Base-by-base conservation (phyloP, 2,329 filamentous ascomycete species). In the Pseudovirgaria hyperparasitica region DNA sequence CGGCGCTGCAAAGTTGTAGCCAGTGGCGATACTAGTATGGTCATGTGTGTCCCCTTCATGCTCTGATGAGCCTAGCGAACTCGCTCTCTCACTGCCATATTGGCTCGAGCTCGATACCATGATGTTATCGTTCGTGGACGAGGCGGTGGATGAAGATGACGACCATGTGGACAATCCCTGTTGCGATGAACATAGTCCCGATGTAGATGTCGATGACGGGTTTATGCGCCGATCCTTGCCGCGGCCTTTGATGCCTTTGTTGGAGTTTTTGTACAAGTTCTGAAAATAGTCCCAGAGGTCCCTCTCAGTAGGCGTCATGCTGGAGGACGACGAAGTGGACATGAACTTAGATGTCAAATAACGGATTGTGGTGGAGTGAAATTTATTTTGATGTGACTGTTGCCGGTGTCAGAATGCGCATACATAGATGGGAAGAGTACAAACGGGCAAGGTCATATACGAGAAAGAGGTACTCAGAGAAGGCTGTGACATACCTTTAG, bases 171-270 rank as follows among this genome's bases (percentile, higher is more conserved):
- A 39, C 7, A 40, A 36, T 11, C 36, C 39, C 5, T n/a, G n/a
- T n/a, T n/a, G n/a, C n/a, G n/a, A n/a, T n/a, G n/a, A n/a, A n/a
- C n/a, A n/a, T n/a, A n/a, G n/a, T n/a, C n/a, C n/a, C n/a, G n/a
- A n/a, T n/a, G n/a, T n/a, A n/a, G 48, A 45, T 2, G 43, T 38
- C 2, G 46, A 37, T 16, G 46, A 32, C 8, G 52, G 46, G 22
- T 53, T 55, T 38, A 85, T 77, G 31, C 73, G 74, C 30, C 82
- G 67, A 41, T 86, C 81, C 49, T 87, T 90, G 22, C 90, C 90
- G 23, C 90, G 75, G 8, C 90, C 90, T 57, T 94, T 96, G 63
- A 96, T 94, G 2, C 90, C 90, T 55, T 93, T 93, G 67, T 96
- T 96, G 58, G 80, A 86, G 58, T 96, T 92, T 63, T 92, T 93